A percentile compares a stretch with the other conserved stretches of the same genome.
Conservation (phyloP, 1,139 yeast genomes). For the Petasospora fabianii region DNA sequence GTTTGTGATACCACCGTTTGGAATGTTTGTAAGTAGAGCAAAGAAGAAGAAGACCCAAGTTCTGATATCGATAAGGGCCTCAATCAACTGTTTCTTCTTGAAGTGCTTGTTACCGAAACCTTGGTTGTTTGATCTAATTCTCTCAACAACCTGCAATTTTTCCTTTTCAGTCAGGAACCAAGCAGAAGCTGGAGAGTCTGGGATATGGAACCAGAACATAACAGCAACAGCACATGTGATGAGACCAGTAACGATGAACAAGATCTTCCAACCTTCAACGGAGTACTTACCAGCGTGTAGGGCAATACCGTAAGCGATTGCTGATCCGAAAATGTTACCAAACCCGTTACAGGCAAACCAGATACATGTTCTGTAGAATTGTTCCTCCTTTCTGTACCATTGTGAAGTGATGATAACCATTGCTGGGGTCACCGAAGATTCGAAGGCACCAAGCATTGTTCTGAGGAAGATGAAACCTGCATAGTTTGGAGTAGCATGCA, state of each 20-base stretch:
- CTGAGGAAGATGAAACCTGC: constrained; percentile 25
- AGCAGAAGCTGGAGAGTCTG: constrained; percentile 48
- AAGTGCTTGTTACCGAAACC: constrained; percentile 3
- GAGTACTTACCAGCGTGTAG: constrained; percentile 32
- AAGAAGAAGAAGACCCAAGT: constrained; percentile 1
- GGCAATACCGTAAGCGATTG: constrained; percentile 48
- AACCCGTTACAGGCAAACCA: constrained; percentile 54
- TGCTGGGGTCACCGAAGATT: constrained; percentile 48
- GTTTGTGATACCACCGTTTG: constrained; percentile 2
- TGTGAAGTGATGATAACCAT: constrained; percentile 51
- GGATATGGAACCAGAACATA: constrained; percentile 37
- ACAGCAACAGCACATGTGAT: constrained; percentile 46
- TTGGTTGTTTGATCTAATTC: constrained; percentile 1
- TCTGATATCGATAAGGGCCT: not conserved
- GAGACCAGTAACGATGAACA: constrained; percentile 46
- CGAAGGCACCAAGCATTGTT: constrained; percentile 44
- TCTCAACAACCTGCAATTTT: constrained; percentile 26
- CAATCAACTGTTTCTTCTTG: not conserved
- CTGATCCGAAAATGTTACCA: constrained; percentile 37
- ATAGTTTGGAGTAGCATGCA: constrained; percentile 36
- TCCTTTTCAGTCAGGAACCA: constrained; percentile 50
- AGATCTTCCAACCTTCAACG: constrained; percentile 45
- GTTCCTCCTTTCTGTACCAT: constrained; percentile 52
- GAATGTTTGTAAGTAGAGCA: not conserved
- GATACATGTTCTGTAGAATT: constrained; percentile 37